Evolutionary conservation across 148 eudicot genomes (phyloP).

Genomic region (Talinum fruticosum): DNA sequence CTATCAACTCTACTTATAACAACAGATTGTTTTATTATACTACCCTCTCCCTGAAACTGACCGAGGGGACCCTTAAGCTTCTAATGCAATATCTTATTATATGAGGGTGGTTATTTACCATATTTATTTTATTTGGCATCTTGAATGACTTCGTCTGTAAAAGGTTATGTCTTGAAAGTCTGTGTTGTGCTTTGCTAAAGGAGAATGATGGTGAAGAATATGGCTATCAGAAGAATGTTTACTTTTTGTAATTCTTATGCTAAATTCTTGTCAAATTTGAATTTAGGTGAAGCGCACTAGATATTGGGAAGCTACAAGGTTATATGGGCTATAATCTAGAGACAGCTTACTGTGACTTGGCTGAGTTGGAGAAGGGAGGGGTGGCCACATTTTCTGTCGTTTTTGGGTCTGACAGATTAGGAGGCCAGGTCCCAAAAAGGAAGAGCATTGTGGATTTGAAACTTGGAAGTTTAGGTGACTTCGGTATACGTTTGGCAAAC

Average conservation of each 20-base stretch:
- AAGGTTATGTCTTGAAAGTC: background rate
- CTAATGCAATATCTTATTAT: background rate
- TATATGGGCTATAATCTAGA: slow-evolving; percentile 47
- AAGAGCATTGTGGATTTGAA: slow-evolving; percentile 42
- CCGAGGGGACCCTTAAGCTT: slow-evolving; percentile 15
- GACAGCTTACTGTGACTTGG: slow-evolving; percentile 38
- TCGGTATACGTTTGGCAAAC: slow-evolving; percentile 20
- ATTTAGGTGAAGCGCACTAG: slow-evolving; percentile 15
- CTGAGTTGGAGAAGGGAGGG: slow-evolving; percentile 35
- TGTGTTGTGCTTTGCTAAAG: no score
- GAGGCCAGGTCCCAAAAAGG: slow-evolving; percentile 20
- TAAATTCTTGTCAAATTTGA: background rate
- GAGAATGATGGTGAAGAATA: background rate
- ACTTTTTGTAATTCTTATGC: background rate
- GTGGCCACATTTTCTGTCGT: slow-evolving; percentile 26
- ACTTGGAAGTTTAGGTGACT: slow-evolving; percentile 42
- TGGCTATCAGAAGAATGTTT: background rate
- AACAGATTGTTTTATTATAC: slow-evolving; percentile 2
- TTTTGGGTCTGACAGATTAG: slow-evolving; percentile 27
- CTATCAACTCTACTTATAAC: slow-evolving; percentile 1
- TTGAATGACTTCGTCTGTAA: background rate
- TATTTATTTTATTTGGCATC: background rate
- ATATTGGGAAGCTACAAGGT: slow-evolving; percentile 12
- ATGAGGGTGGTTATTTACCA: background rate
- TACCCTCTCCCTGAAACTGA: background rate